Evolutionary conservation across 495 filamentous ascomycete species (phyloP), one percentile per base, ranked within the genome.

Genomic region (Aspergillus panamensis): DNA sequence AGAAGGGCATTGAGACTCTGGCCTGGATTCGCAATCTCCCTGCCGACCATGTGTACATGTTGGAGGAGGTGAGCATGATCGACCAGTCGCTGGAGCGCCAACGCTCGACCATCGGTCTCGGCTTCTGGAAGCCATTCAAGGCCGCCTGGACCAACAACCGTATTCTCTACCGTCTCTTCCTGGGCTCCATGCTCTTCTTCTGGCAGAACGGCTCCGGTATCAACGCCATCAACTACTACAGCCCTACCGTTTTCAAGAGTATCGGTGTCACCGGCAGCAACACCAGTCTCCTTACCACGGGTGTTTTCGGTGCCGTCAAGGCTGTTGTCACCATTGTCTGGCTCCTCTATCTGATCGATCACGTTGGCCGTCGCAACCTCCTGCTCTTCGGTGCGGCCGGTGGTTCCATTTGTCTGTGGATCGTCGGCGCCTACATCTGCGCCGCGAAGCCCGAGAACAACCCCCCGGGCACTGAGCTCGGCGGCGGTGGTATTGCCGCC

Each of bases 361-460:
- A 80, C 2, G 76, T 91, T 7, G 89, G 89, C 19, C 81, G 89
- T 4, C 80, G 86, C 4, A 77, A 81, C 39, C 81, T 87, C 37
- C 80, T 95, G n/a, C 74, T 92, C 51, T 81, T 83, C 74, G 91
- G 89, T 17, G 85, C 83, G 7, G 77, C 86, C 47, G 88, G 84
- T 19, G 86, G 87, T 65, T 84, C 81, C 6, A 68, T 87, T 49
- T 83, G 81, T 62, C 85, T 91, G 80, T 87, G 88, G 74, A 87
- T 92, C 58, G 86, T 92, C 51, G 88, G 89, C n/a, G 73, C 71
- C 1, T 78, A 78, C 70, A 81, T 95, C 58, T 88, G 91, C 60
- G 70, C 85, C 51, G 80, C 82, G 0, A 64, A 82, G 53, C 77
- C 68, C 1, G 51, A 62, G 9, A 59, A 73, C 0, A 72, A 79